Conservation (phyloP, 805 yeast genomes). For the Kuraishia ogatae region DNA sequence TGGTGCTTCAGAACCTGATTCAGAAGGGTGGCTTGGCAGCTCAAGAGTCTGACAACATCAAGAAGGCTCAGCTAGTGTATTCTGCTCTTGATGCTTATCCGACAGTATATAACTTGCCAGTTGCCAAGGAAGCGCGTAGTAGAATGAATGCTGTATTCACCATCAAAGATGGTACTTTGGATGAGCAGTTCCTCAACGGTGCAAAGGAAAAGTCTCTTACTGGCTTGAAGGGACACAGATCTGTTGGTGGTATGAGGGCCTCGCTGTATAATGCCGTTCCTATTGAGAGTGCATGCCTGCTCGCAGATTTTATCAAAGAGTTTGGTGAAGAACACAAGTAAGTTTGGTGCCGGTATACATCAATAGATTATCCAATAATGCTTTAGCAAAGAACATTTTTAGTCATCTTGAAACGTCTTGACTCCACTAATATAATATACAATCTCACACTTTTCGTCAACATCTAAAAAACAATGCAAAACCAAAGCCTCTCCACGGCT, state of each 20-base stretch:
- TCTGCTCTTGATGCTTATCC: constrained; percentile 57
- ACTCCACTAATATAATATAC: constrained; percentile 48
- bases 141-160: constrained; percentile 93
- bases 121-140: constrained; percentile 57
- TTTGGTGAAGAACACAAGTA: constrained; percentile 40
- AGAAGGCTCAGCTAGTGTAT: constrained; percentile 62
- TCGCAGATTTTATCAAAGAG: constrained; percentile 47
- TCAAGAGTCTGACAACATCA: constrained; percentile 48
- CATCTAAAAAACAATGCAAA: constrained; percentile 59
- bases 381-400: too few relatives aligned
- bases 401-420: constrained; percentile 1
- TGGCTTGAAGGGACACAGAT: constrained; percentile 92
- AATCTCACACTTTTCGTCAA: constrained; percentile 55
- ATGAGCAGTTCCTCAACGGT: constrained; percentile 57
- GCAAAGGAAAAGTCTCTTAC: constrained; percentile 54
- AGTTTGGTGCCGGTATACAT: not conserved
- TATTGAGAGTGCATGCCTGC: constrained; percentile 44
- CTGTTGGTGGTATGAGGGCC: constrained; percentile 95
- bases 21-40: constrained; percentile 61
- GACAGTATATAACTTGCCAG: constrained; percentile 58
- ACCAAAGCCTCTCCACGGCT: constrained; percentile 51
- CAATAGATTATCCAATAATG: not conserved
- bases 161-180: constrained; percentile 46
- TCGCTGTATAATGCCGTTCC: constrained; percentile 86
- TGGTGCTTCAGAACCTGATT: constrained; percentile 61